Base-by-base conservation (phyloP, 116 monocot species). In the Iris pallida region DNA sequence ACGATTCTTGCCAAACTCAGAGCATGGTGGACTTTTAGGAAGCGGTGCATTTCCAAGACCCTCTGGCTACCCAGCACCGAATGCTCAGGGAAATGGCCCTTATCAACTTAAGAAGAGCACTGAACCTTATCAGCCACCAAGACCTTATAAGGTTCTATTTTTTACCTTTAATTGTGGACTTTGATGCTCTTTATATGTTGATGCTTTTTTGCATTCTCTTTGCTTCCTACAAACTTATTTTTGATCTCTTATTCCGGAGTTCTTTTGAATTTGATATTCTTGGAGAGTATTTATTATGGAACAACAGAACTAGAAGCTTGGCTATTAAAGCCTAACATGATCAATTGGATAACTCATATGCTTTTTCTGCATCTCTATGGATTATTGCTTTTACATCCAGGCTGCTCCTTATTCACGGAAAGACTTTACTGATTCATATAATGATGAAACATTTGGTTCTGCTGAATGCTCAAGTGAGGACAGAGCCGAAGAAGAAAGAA, bases 401-500 rank as follows among this genome's bases (percentile, higher is more conserved):
- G 53, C 75, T 69, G 16, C 62, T 12, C 78, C 85, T 14, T 83
- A 74, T 81, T 70, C 78, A 57, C 65, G 81, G 60, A 85, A 73
- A 73, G 84, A 83, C 42, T 8, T 8, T 30, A 74, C 71, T 12
- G 88, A 92, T 68, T 71, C 74, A 55, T 54, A 64, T 58, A 86
- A 92, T 74, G 92, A 85, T 72, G 92, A 92, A 77, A 92, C 92
- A 59, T 92, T 92, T 81, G 92, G 92, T 55, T 88, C 85, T 47
- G 63, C 56, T 69, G 88, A 92, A 69, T 83, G 47, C 57, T 76
- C 88, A 45, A 74, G 55, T 77, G 51, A 85, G 57, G 83, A 88
- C 70, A 82, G 78, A 73, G 84, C 68, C 53, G 88, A 92, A 70
- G 86, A 88, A 76, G 92, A 92, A 75, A 82, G 80, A 66, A 88